Evolutionary conservation across 2,329 filamentous ascomycete genomes (phyloP), one percentile per base, ranked within the genome.

Genomic region (Dryadomyces sulphureus): DNA sequence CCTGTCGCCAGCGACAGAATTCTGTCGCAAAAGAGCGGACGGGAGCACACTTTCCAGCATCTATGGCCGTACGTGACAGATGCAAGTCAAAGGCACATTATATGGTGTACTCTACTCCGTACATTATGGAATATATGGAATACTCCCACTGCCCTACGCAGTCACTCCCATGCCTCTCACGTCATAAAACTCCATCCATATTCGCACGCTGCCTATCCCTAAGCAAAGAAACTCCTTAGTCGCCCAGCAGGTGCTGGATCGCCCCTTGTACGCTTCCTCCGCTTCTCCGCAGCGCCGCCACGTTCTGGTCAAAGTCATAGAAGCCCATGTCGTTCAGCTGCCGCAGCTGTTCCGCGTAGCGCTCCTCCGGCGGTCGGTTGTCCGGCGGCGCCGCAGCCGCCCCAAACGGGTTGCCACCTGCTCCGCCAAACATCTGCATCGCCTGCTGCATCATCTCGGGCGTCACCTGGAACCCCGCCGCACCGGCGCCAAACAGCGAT

Each of bases 251-350:
- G 57, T 85, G 78, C 64, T 92, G 84, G 45, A 93, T 77, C 5
- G 86, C 92, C 11, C 90, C 92, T 61, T 96, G 88, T 36, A 96
- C 92, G 60, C 85, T 95, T 11, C 92, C 92, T 8, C 92, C 92
- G 49, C 85, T 86, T 56, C 90, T 76, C 62, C 90, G 75, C 57
- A 98, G 66, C 5, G 92, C 92, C 47, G 84, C 79, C 27, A 98
- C 78, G 55, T 98, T 98, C 54, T 84, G 70, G 45, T 98, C 90
- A 58, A 96, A 98, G 59, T 98, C 89, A 60, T 79, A 94, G 65
- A 98, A 98, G 3, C 92, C 92, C 92, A 98, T 98, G 54, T 96
- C 92, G 61, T 98, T 98, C 51, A 98, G 67, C 65, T 96, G 88
- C 49, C 87, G 73, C 43, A 98, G 69, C 64, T 98, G 90, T 27